Base-by-base conservation (phyloP, 139 green algal species). In the Diplosphaera chodatii region DNA sequence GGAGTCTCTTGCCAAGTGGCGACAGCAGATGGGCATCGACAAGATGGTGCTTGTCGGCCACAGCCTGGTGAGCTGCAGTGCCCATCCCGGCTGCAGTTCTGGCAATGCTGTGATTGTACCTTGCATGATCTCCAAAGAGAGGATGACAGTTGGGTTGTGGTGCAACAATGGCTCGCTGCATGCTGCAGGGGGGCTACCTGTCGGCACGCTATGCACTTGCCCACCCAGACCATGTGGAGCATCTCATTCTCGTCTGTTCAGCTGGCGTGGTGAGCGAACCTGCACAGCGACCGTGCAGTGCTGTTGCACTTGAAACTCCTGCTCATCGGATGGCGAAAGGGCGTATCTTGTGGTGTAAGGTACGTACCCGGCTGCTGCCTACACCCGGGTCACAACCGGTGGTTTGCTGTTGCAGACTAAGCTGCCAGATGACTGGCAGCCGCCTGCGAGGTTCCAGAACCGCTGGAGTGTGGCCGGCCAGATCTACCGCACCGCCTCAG, bases 181-280 rank as follows among this genome's bases (percentile, higher is more conserved):
- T n/a, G n/a, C n/a, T 29, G 55, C 22, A 59, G 59, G 62, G 89
- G 21, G 91, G 91, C 30, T 96, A 96, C 77, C 76, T 96, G 34
- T 79, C 88, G 5, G 86, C 90, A 33, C 75, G 40, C 64, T 97
- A 97, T 73, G 90, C 92, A 13, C 74, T 94, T 62, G 55, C 71
- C 5, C 79, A 97, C 77, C 91, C 91, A 0, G 85, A 96, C 68
- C 80, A 89, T 28, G 87, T 97, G 64, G 6, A 88, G 68, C 90
- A 97, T 76, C 84, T 97, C 22, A 75, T 97, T 55, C 83, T 97
- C 18, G 91, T 97, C 22, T 91, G 84, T 37, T 91, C 92, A 27
- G 92, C 90, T 15, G 92, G 91, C 21, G 71, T 97, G 68, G 86
- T 91, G 77, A 77, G n/a, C n/a, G n/a, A n/a, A n/a, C n/a, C n/a